Evolutionary conservation across 768 basidiomycete species (phyloP).

Genomic region (Calocera viscosa): DNA sequence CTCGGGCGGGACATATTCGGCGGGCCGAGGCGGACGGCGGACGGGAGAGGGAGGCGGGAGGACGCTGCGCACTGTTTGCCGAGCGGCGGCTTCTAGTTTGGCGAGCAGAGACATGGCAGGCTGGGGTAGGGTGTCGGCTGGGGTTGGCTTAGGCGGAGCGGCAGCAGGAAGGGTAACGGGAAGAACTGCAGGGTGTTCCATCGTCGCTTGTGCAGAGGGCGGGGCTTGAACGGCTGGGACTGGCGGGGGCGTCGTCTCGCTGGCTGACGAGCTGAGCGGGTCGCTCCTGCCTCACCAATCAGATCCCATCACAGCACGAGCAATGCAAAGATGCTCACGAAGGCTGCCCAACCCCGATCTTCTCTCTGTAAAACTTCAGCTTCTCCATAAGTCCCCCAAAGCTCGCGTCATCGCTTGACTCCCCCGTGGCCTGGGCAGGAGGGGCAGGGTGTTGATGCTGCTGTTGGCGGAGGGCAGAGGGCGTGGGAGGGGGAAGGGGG

Average conservation of each 20-base stretch:
- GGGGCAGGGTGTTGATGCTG: neutral
- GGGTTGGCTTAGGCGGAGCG: neutral
- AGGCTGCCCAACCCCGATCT: neutral
- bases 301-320: no score
- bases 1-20: no score
- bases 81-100: neutral
- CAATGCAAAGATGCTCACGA: no score
- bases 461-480: neutral
- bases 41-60: neutral
- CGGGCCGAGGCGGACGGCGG: neutral
- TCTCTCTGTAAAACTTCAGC: neutral
- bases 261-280: no score
- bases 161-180: neutral
- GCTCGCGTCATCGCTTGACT: neutral
- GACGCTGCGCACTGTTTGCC: neutral
- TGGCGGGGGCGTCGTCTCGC: neutral
- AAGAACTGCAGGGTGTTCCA: no score
- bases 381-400: neutral
- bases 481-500: neutral
- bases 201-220: neutral
- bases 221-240: neutral
- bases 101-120: neutral
- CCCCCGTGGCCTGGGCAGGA: neutral
- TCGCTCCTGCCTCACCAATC: no score
- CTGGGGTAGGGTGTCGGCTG: no score